Conservation (phyloP, 2,329 filamentous ascomycete species). For the Calcarisporium arbuscula region DNA sequence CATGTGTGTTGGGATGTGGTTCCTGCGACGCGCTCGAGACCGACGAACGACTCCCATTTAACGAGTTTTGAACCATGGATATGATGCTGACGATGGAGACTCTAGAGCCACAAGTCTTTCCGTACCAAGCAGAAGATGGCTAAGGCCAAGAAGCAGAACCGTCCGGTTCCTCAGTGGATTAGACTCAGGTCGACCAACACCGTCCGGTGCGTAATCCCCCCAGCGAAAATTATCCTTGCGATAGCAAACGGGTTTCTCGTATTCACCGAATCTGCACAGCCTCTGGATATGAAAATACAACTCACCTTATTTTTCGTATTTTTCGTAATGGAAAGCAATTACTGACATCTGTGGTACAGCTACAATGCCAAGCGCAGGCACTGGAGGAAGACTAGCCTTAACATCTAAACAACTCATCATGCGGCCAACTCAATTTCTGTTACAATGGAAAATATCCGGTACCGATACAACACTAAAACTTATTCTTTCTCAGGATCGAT, state of each 20-base stretch:
- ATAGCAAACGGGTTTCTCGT: too few species aligned
- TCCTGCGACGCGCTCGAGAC: slow-evolving; percentile 3
- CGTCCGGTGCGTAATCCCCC: slow-evolving; percentile 75
- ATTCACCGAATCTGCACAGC: too few species aligned
- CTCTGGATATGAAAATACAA: too few species aligned
- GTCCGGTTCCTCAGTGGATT: slow-evolving; percentile 99
- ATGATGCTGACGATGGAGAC: slow-evolving; percentile 10
- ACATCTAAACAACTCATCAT: slow-evolving; percentile 72
- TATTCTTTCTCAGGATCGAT: too few species aligned
- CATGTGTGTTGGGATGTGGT: background rate
- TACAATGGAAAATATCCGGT: slow-evolving; percentile 16
- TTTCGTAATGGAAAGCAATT: too few species aligned
- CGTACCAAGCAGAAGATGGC: slow-evolving; percentile 99
- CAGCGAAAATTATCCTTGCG: background rate
- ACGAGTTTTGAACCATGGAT: background rate
- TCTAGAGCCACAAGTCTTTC: slow-evolving; percentile 98
- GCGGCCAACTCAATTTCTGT: slow-evolving; percentile 23
- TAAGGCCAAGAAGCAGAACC: slow-evolving; percentile 99
- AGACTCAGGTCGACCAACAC: slow-evolving; percentile 97
- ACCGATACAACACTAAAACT: slow-evolving; percentile 13
- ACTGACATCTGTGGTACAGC: slow-evolving; percentile 52
- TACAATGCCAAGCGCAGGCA: slow-evolving; percentile 99
- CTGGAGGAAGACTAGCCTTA: slow-evolving; percentile 99
- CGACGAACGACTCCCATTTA: background rate
- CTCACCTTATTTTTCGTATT: too few species aligned